Base-by-base conservation (phyloP, 257 asterid genomes). In the Rhazya stricta region DNA sequence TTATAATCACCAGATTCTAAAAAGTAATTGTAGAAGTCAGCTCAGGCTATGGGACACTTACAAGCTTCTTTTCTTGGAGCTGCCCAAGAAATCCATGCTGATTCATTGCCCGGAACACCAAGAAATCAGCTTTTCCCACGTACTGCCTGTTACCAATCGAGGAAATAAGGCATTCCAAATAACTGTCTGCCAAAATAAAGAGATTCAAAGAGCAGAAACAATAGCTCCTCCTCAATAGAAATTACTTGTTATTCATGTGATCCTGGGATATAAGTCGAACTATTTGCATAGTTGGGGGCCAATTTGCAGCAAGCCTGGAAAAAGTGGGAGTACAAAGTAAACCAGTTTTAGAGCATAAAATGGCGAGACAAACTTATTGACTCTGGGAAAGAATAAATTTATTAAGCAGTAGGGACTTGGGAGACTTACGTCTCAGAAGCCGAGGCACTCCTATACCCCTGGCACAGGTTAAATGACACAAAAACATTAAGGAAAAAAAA, bases 191-290 rank as follows among this genome's bases (percentile, higher is more conserved):
- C 46, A 65, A 80, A 75, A 46, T 60, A n/a, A 62, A 51, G 21
- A 78, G 74, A 79, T 76, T 43, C 21, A 67, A 50, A 61, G 76
- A 67, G 66, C 74, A 69, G 46, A 70, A 73, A 76, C 30, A 19
- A 70, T 58, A 15, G 60, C 74, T 74, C 69, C 63, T 4, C 74
- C 36, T 27, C n/a, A 77, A 63, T 51, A 56, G 80, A 46, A 25
- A 78, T 81, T 95, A 95, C 98, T 87, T 89, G 90, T 91, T 89
- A 80, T 87, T 91, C 98, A 95, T 88, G 85, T 89, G 98, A 81
- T 92, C 98, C 83, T 95, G 96, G 71, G 93, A 86, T 80, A 91
- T 86, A 54, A 92, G 84, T 65, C 93, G 90, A 54, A 84, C 93
- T 50, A 91, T 95, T 84, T 92, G 96, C 96, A 95, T 89, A 27